A percentile compares a stretch with the other conserved stretches of the same genome.
Conservation (phyloP, 2,329 filamentous ascomycete genomes). For the Cordyceps militaris region DNA sequence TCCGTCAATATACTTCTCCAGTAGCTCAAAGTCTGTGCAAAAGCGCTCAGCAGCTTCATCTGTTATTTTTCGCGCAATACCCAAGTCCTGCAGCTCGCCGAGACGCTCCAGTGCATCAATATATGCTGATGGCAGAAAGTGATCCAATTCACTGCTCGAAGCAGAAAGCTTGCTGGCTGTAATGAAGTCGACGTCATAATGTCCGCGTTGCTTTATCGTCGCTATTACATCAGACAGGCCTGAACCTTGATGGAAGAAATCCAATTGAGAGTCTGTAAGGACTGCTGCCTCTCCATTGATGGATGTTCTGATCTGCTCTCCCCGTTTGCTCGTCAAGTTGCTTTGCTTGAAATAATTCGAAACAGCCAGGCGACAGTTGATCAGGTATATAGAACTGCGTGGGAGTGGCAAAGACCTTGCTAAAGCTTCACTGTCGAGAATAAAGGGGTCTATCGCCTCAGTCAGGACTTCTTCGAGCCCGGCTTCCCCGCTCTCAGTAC, state of each 20-base stretch:
- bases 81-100: conserved; percentile 63
- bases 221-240: conserved; percentile 60
- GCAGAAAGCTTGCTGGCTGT: conserved; percentile 50
- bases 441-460: conserved; percentile 80
- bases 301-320: conserved; percentile 47
- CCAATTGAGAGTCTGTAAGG: conserved; percentile 61
- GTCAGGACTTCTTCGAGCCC: conserved; percentile 69
- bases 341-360: conserved; percentile 49
- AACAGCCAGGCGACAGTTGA: conserved; percentile 63
- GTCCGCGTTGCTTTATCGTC: conserved; percentile 22
- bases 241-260: conserved; percentile 67
- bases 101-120: conserved; percentile 87
- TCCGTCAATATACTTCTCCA: conserved; percentile 43
- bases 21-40: conserved; percentile 70
- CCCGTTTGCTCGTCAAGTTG: conserved; percentile 54
- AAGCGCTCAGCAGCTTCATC: conserved; percentile 79
- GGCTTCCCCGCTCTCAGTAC: conserved; percentile 50
- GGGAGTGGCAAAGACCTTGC: conserved; percentile 53
- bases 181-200: conserved; percentile 24
- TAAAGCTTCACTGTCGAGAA: conserved; percentile 66
- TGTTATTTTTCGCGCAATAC: conserved; percentile 66
- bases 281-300: conserved; percentile 48
- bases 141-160: conserved; percentile 72
- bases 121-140: conserved; percentile 85
- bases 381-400: conserved; percentile 58